phyloP scores from a whole-genome alignment of 768 basidiomycete species.

The Scleroderma citrinum region DNA sequence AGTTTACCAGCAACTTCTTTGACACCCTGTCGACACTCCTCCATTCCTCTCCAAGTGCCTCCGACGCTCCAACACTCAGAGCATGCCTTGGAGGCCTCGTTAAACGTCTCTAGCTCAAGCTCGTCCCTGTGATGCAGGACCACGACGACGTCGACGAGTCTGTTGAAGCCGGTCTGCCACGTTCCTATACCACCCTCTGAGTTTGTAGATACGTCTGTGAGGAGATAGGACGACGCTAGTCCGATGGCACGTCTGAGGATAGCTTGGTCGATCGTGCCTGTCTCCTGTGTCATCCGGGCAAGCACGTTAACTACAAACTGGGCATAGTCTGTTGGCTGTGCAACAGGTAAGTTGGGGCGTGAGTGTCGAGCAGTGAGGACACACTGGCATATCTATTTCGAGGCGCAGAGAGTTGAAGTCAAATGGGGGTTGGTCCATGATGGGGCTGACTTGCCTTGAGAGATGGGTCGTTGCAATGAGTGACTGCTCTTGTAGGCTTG shows the following conservation, averaged over 20 bases:
- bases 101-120: conserved; percentile 72
- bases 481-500: neutral
- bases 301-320: conserved; percentile 54
- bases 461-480: neutral
- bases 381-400: conserved; percentile 27
- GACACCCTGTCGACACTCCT: conserved; percentile 58
- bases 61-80: conserved; percentile 79
- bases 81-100: conserved; percentile 53
- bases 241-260: conserved; percentile 58
- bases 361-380: conserved; percentile 4
- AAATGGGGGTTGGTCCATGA: conserved; percentile 22
- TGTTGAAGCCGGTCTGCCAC: conserved; percentile 64
- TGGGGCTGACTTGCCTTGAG: conserved; percentile 5
- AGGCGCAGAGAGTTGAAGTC: conserved; percentile 13
- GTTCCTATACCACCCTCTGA: conserved; percentile 48
- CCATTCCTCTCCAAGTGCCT: conserved; percentile 62
- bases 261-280: conserved; percentile 51
- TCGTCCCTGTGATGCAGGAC: conserved; percentile 63
- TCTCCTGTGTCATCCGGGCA: conserved; percentile 41
- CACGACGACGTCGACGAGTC: conserved; percentile 65
- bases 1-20: conserved; percentile 56
- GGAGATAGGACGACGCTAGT: conserved; percentile 71
- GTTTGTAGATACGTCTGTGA: conserved; percentile 67
- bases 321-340: conserved; percentile 51
- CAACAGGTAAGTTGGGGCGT: conserved; percentile 1